Evolutionary conservation across 2,329 filamentous ascomycete species (phyloP), one percentile per base, ranked within the genome.

Genomic region (Apiospora marii): DNA sequence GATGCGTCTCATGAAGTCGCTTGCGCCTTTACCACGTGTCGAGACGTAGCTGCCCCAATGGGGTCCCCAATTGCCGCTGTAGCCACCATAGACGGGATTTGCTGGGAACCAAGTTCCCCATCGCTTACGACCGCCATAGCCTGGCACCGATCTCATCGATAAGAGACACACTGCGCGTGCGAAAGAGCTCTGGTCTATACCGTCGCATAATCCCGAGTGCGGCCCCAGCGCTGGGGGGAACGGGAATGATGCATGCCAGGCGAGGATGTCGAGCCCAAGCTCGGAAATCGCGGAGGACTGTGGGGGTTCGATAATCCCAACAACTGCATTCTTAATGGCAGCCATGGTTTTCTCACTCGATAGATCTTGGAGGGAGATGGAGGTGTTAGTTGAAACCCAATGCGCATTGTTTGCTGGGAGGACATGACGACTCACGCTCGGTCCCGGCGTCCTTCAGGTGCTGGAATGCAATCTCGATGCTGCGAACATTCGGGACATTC

Each of bases 1-100:
- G 19, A 74, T 10, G 43, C 71, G 53, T 58, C 72, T 73, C 48
- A 67, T 70, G 24, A 71, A 73, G 51, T 74, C 72, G 49, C 46
- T 71, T 27, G 19, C 16, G 27, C 72, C 71, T 27, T 67, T 74
- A 43, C 69, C 71, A 22, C 73, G 67, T 34, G 4, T 27, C 2
- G 46, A 37, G 41, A 72, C 14, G 10, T 68, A 53, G 58, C 24
- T 72, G 43, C 71, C 70, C 14, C 6, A 8, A 12, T 51, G 49
- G 12, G n/a, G n/a, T 4, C 49, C n/a, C n/a, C 4, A 27, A 14
- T 27, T 12, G 10, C 49, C n/a, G n/a, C 49, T 5, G n/a, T 12
- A 51, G 12, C n/a, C n/a, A 24, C 4, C 13, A 24, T 51, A 10
- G 0, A 5, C 2, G n/a, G 49, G 49, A 14, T 13, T 24, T 10